Evolutionary conservation across 768 basidiomycete species (phyloP), one percentile per base, ranked within the genome.

Genomic region (Lanmaoa pseudosensibilis): DNA sequence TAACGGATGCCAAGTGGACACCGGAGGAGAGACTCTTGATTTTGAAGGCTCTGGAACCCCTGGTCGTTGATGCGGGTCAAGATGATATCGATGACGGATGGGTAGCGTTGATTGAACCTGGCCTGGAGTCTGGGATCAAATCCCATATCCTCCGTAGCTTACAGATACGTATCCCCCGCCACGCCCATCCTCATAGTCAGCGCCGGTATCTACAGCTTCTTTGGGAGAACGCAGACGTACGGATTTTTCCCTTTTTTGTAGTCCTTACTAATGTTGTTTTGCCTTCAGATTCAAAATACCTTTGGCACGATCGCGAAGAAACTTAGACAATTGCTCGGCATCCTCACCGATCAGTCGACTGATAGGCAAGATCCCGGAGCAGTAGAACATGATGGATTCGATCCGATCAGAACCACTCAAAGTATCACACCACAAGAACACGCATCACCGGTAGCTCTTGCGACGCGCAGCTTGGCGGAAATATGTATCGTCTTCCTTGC

Each of bases 141-240:
- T 75, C 78, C 11, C 78, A 84, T 46, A 72, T 77, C 0, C 74
- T 90, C 40, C 72, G 73, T 47, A 61, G 57, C 38, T 61, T 83
- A 53, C 71, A 65, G 25, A 50, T 44, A 8, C 52, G 50, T 33
- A 50, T 61, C 11, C 51, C 56, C 32, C 21, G 44, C 41, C 41
- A 59, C 46, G 39, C 52, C 55, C 48, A 52, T 51, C 37, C 50
- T 49, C 16, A 48, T 48, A 38, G 51, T 55, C 63, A 37, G 50
- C 69, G 40, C 73, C 78, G 54, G 67, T 73, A 71, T 39, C 73
- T 92, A 23, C 81, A 88, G 47, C 74, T 76, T 30, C 69, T 93
- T 25, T 92, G 92, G 83, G 83, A 83, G 56, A 83, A 81, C 56
- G 64, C 76, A 43, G 89, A 92, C 62, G 92, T 93, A 61, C 65